Conservation (phyloP, 306 rosid genomes). For the Castanospermum australe region DNA sequence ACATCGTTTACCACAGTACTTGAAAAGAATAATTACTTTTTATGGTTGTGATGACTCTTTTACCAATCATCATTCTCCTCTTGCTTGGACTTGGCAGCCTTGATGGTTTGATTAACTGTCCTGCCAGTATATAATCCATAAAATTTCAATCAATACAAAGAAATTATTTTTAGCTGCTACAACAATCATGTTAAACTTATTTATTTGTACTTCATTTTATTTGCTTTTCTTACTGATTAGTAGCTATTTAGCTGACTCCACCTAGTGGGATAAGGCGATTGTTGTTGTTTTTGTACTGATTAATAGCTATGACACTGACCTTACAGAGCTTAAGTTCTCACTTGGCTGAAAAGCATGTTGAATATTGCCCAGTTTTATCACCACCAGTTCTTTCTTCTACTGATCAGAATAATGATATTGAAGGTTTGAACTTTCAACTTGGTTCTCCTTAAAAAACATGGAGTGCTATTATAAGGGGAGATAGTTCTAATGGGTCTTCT, state of each 20-base stretch:
- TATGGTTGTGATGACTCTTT: not conserved
- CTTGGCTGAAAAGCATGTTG: conserved; percentile 58
- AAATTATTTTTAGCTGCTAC: not conserved
- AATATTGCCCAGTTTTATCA: conserved; percentile 57
- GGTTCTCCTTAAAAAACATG: conserved; percentile 1
- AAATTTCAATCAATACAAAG: not conserved
- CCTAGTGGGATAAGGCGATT: too few relatives aligned
- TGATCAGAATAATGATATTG: conserved; percentile 38
- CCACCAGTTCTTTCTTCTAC: conserved; percentile 67
- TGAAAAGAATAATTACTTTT: not conserved
- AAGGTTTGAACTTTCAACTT: conserved; percentile 48
- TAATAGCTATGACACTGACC: conserved; percentile 10
- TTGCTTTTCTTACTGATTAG: not conserved
- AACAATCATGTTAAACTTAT: not conserved
- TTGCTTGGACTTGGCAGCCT: not conserved
- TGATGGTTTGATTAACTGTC: not conserved
- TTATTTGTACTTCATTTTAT: not conserved
- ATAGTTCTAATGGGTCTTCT: conserved; percentile 23
- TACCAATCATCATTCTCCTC: not conserved
- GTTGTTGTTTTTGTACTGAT: too few relatives aligned
- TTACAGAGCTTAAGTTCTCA: conserved; percentile 58
- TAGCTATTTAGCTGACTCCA: too few relatives aligned
- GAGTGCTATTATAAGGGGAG: not conserved
- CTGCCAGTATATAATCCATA: not conserved
- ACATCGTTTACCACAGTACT: not conserved